Evolutionary conservation across 176 grass and related monocot species (phyloP), one percentile per base, ranked within the genome.

Genomic region (Miscanthus lutarioriparius): DNA sequence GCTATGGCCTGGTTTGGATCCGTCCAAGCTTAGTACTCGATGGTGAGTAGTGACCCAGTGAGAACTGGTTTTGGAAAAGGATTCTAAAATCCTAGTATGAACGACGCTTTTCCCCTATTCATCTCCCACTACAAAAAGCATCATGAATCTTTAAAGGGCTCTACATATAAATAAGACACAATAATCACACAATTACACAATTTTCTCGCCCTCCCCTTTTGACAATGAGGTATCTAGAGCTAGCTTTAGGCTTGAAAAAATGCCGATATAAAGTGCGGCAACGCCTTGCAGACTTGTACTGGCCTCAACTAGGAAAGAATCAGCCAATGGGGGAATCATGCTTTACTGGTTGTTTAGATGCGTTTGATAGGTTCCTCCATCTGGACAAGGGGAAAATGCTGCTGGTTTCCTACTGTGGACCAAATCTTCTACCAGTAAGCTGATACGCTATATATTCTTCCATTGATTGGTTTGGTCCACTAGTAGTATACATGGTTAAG

Each of bases 241-340:
- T 70, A 70, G 25, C 72, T 74, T 74, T 74, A 74, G 64, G 62
- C 87, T 80, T 88, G 79, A 56, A 64, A 58, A 61, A 90, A 67
- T 59, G 27, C 8, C 15, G 54, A 79, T 61, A 28, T 67, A 82
- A 83, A 67, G 73, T 25, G 61, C 13, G 38, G 56, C 62, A 82
- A 66, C 30, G 54, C 64, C 32, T 65, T 81, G 28, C 44, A 53
- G 74, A 33, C 25, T 15, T 74, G 87, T 75, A 79, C 84, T 90
- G 88, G 84, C 88, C 78, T 86, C 84, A 86, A 83, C 84, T 83
- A 79, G 47, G 37, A 13, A 80, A 76, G 56, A 38, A 81, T 64
- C 61, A 27, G 14, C 40, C 40, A 65, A 65, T 25, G 15, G 44
- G 20, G 9, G 63, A 64, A 82, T 74, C 32, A 83, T 79, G 77